These are phyloP conservation scores for Tricholoma flavovirens DNA, from an alignment of 768 basidiomycete genomes.

Conservation along the genomic window DNA sequence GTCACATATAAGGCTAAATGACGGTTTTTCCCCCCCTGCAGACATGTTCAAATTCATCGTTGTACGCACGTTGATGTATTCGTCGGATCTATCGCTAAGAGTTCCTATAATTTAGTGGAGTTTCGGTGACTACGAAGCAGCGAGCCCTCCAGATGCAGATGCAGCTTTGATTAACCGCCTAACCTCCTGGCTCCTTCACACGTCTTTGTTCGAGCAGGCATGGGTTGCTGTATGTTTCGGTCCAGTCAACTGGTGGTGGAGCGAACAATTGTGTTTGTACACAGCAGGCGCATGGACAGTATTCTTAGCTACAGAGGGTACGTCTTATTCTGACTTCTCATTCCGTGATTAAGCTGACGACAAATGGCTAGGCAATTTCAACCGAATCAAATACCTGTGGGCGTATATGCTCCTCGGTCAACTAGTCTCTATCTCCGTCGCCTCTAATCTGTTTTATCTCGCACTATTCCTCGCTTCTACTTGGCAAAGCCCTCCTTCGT, in stretches of 20 bases:
- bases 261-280: conserved; percentile 56
- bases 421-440: conserved; percentile 64
- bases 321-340: conserved; percentile 5
- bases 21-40: conserved; percentile 5
- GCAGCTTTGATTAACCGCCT: conserved; percentile 26
- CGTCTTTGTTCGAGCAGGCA: conserved; percentile 58
- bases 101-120: conserved; percentile 42
- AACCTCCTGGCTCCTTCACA: conserved; percentile 47
- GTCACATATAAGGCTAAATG: background rate
- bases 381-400: conserved; percentile 46
- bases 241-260: conserved; percentile 63
- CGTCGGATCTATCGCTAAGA: background rate
- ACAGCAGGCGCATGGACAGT: conserved; percentile 54
- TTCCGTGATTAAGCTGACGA: background rate
- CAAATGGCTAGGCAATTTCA: conserved; percentile 26
- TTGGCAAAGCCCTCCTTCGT: conserved; percentile 3
- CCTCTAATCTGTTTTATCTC: conserved; percentile 57
- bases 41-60: conserved; percentile 31
- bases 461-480: conserved; percentile 37
- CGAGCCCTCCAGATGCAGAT: background rate
- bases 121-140: conserved; percentile 38
- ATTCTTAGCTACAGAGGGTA: conserved; percentile 48
- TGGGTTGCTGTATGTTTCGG: conserved; percentile 40
- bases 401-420: conserved; percentile 72
- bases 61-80: conserved; percentile 13